A percentile compares a stretch with the other conserved stretches of the same genome.
Evolutionary conservation across 164 flowering plant genomes (phyloP).

Genomic region (Magnolia kwangsiensis): DNA sequence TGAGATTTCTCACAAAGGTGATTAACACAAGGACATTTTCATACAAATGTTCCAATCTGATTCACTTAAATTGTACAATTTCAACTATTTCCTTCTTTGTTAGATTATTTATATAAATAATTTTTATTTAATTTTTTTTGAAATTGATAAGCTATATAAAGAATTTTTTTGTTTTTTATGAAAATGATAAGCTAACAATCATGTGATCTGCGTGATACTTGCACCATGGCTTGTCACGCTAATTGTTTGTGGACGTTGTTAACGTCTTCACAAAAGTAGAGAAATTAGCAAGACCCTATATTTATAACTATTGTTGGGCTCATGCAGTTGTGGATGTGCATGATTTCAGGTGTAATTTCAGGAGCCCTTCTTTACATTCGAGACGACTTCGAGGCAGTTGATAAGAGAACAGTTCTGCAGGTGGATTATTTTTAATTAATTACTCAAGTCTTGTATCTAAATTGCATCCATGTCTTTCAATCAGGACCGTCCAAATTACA

Average conservation of each 20-base stretch:
- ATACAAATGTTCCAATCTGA: too few species aligned
- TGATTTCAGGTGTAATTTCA: slow-evolving; percentile 57
- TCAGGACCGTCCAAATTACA: too few species aligned
- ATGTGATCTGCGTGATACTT: neutral
- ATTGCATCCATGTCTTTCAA: too few species aligned
- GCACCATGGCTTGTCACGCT: neutral
- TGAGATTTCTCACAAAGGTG: too few species aligned
- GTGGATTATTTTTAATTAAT: slow-evolving; percentile 18
- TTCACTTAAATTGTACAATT: too few species aligned
- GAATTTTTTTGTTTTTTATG: neutral
- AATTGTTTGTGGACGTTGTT: too few species aligned
- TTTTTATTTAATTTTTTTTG: too few species aligned
- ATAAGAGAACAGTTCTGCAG: slow-evolving; percentile 50
- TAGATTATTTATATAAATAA: too few species aligned
- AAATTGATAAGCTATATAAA: neutral
- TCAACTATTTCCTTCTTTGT: too few species aligned
- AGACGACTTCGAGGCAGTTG: slow-evolving; percentile 61
- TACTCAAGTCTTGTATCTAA: too few species aligned
- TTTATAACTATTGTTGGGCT: neutral
- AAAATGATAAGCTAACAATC: neutral
- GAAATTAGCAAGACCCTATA: neutral
- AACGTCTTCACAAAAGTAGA: too few species aligned
- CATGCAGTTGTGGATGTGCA: neutral
- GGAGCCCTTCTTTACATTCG: slow-evolving; percentile 71
- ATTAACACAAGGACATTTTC: too few species aligned